Evolutionary conservation across 305 asterid species (phyloP).

Genomic region (Withania somnifera): DNA sequence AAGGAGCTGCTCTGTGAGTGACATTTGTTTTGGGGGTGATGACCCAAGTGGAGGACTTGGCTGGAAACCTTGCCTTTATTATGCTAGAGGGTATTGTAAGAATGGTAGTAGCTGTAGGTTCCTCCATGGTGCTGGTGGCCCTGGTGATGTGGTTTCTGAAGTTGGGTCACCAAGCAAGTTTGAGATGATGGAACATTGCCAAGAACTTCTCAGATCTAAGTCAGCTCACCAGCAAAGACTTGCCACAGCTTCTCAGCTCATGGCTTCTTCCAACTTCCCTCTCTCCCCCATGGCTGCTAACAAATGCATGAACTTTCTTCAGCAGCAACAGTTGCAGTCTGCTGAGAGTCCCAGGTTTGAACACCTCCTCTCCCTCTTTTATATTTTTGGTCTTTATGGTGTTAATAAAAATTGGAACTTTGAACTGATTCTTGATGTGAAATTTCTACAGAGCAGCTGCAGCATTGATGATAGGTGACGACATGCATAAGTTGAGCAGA

Average conservation of each 20-base stretch:
- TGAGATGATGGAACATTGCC: conserved; percentile 47
- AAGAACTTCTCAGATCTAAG: conserved; percentile 38
- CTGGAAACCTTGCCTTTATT: conserved; percentile 70
- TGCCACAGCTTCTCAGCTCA: conserved; percentile 23
- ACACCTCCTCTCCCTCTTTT: no score
- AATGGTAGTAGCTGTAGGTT: conserved; percentile 60
- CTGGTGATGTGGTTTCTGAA: conserved; percentile 14
- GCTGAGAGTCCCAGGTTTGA: conserved; percentile 50
- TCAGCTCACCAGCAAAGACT: conserved; percentile 31
- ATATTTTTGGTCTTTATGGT: neutral
- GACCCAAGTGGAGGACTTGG: conserved; percentile 44
- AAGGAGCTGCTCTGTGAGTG: conserved; percentile 63
- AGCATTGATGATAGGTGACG: conserved; percentile 33
- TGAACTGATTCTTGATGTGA: neutral
- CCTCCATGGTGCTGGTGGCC: conserved; percentile 41
- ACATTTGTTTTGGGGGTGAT: conserved; percentile 35
- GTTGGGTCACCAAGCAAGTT: conserved; percentile 46
- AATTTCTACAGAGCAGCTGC: conserved; percentile 6
- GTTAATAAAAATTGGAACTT: neutral
- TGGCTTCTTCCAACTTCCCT: conserved; percentile 28
- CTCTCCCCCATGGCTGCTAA: conserved; percentile 27
- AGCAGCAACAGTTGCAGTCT: conserved; percentile 36
- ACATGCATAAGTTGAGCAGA: conserved; percentile 27
- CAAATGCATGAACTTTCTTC: conserved; percentile 42
- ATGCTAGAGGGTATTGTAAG: conserved; percentile 71